phyloP scores from a whole-genome alignment of 192 early-diverging fungal genomes.

The Powellomyces hirtus region DNA sequence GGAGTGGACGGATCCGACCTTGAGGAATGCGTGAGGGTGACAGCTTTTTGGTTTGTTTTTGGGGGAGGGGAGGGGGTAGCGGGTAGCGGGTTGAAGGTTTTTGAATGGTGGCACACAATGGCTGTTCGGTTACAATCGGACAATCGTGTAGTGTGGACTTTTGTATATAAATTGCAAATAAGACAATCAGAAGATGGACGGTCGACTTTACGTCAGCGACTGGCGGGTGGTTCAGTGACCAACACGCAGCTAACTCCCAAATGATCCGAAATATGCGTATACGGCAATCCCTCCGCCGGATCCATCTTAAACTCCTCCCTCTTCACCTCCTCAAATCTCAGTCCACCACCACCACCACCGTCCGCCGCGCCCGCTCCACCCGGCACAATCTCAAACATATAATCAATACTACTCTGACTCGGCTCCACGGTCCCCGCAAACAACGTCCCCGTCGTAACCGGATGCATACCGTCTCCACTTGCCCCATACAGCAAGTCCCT shows the following conservation, averaged over 20 bases:
- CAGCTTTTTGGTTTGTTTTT: too few species aligned
- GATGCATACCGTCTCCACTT: conserved; percentile 58
- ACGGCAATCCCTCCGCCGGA: neutral
- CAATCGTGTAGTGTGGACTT: too few species aligned
- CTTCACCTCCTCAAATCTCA: conserved; percentile 5
- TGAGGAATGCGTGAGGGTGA: conserved; percentile 34
- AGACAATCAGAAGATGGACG: too few species aligned
- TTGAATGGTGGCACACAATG: too few species aligned
- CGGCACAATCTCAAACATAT: neutral
- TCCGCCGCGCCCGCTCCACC: neutral
- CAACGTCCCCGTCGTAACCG: conserved; percentile 54
- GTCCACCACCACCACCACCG: neutral
- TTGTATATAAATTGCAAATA: too few species aligned
- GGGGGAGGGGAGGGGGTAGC: too few species aligned
- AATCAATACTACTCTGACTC: conserved; percentile 12
- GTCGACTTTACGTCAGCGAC: too few species aligned
- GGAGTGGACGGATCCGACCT: conserved; percentile 19
- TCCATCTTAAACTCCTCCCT: conserved; percentile 9
- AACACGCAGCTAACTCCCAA: conserved; percentile 13
- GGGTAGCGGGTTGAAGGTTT: too few species aligned
- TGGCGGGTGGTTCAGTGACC: too few species aligned
- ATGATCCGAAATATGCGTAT: conserved; percentile 13
- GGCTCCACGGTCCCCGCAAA: conserved; percentile 1
- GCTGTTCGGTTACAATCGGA: too few species aligned
- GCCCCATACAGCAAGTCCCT: conserved; percentile 57